Evolutionary conservation across 371 early-diverging fungal species (phyloP), one percentile per base, ranked within the genome.

Genomic region (Furculomyces boomerangus): DNA sequence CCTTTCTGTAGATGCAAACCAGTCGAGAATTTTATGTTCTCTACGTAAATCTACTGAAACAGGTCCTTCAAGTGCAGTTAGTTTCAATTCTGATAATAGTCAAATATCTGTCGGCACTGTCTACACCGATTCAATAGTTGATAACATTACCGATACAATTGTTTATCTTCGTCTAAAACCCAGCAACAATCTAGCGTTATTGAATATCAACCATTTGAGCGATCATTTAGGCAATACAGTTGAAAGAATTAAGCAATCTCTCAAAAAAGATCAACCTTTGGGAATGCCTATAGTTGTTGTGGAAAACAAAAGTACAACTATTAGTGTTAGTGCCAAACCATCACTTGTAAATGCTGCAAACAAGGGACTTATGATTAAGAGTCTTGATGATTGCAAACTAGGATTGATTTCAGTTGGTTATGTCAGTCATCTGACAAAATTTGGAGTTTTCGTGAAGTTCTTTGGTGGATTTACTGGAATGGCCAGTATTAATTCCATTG

Each of bases 401-500:
- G 83, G 78, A 18, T 60, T 64, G 25, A 57, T 80, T 31, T 59
- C 78, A 29, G 69, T 75, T 22, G 87, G 81, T 13, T 83, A 66
- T 57, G 75, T 88, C 8, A 63, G 60, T 30, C 69, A 64, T 44
- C 57, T 74, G 16, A 67, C 73, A n/a, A 76, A 74, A 7, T 68
- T 66, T 56, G 71, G 71, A 50, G 67, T 77, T 29, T 78, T 79
- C 62, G 74, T 88, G 3, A 66, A 66, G 25, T 80, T 81, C 63
- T 37, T 67, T n/a, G 26, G 26, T 31, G 75, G 68, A 0, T 39
- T 73, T 10, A 57, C 62, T 25, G 85, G 75, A 18, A 54, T 74
- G 25, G 80, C 70, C 16, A 66, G 62, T 44, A 56, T 74, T 44
- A 66, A 71, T 28, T 65, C 65, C 44, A 54, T 86, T 14, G 70